Conservation (phyloP, 192 early-diverging fungal species). For the Entomortierella parvispora region DNA sequence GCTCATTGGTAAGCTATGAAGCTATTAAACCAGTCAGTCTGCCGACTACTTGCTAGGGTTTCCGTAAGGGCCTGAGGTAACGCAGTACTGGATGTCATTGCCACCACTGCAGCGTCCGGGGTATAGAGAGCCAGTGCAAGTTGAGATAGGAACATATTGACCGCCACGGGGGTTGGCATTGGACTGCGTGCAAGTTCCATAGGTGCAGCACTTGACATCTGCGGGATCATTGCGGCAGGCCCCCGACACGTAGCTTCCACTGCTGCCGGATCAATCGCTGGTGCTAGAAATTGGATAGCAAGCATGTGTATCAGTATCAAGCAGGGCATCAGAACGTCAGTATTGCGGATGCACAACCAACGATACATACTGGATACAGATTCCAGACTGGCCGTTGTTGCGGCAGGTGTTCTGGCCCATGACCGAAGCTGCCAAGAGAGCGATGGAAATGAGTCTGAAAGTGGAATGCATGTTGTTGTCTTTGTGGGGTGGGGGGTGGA, state of each 20-base stretch:
- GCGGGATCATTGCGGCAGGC: not conserved
- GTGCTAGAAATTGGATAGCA: slow-evolving; percentile 2
- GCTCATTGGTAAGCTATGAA: too few relatives aligned
- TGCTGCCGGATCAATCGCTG: not conserved
- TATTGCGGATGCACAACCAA: slow-evolving; percentile 1
- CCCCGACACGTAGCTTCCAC: slow-evolving; percentile 7
- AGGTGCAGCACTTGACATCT: slow-evolving; percentile 10
- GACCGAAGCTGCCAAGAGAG: slow-evolving; percentile 4
- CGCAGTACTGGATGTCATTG: not conserved
- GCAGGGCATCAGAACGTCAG: too few relatives aligned
- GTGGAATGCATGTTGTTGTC: slow-evolving; percentile 3
- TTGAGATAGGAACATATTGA: not conserved
- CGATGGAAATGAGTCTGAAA: not conserved
- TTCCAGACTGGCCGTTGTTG: not conserved
- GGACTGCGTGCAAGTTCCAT: not conserved
- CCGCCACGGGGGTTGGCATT: not conserved
- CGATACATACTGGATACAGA: slow-evolving; percentile 9
- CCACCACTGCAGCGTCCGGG: not conserved
- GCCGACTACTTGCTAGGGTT: too few relatives aligned
- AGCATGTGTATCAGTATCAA: too few relatives aligned
- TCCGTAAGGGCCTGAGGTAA: too few relatives aligned
- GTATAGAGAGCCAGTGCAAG: slow-evolving; percentile 1
- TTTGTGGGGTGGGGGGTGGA: not conserved
- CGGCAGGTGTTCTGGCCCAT: slow-evolving; percentile 4
- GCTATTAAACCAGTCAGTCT: too few relatives aligned